Evolutionary conservation across 2,329 filamentous ascomycete genomes (phyloP).

Genomic region (Claviceps purpurea): DNA sequence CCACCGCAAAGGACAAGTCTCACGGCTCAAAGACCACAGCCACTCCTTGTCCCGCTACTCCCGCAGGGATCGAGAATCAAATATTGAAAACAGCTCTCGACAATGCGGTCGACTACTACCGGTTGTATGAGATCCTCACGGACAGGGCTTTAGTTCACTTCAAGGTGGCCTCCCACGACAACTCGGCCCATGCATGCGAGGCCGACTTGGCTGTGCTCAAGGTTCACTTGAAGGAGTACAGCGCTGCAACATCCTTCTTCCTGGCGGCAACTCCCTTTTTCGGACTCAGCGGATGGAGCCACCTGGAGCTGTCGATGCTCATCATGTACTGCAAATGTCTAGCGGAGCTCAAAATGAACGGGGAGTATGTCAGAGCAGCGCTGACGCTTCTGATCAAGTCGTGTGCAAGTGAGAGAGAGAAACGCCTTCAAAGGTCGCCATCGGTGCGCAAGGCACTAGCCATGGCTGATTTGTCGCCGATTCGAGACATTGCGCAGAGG

Average conservation of each 20-base stretch:
- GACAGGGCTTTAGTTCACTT: conserved; percentile 75
- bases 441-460: conserved; percentile 5
- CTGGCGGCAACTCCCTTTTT: conserved; percentile 67
- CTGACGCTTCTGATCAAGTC: conserved; percentile 62
- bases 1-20: conserved; percentile 5
- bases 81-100: conserved; percentile 48
- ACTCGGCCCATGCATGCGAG: conserved; percentile 64
- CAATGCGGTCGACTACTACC: conserved; percentile 50
- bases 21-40: neutral
- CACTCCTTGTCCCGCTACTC: conserved; percentile 6
- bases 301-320: conserved; percentile 71
- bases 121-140: conserved; percentile 62
- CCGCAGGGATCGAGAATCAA: conserved; percentile 27
- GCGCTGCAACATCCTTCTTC: conserved; percentile 63
- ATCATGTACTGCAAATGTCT: conserved; percentile 77
- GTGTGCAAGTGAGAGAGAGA: conserved; percentile 39
- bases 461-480: conserved; percentile 20
- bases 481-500: conserved; percentile 34
- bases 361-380: conserved; percentile 66
- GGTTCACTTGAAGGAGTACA: conserved; percentile 61
- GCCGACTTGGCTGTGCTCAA: conserved; percentile 80
- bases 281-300: conserved; percentile 62
- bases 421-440: conserved; percentile 23
- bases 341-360: conserved; percentile 57
- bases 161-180: conserved; percentile 61